Conservation (phyloP, 176 grass and related monocot genomes). For the Oryza rufipogon region DNA sequence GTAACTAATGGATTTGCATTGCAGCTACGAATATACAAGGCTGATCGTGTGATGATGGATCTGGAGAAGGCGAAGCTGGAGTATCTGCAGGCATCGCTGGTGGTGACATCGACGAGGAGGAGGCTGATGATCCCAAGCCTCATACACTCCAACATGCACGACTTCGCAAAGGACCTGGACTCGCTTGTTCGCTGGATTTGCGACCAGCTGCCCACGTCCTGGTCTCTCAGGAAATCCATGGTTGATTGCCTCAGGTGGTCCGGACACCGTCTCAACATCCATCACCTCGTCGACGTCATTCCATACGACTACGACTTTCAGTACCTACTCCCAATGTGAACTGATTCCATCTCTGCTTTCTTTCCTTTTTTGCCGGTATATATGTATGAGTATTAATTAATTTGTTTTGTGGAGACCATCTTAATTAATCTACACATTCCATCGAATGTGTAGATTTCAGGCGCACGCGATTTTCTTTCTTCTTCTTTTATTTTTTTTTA, state of each 20-base stretch:
- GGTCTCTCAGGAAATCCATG: constrained; percentile 91
- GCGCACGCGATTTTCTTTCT: no score
- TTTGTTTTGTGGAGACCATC: no score
- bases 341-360: not conserved
- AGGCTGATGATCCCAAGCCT: constrained; percentile 74
- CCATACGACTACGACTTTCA: constrained; percentile 73
- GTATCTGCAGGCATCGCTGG: constrained; percentile 85
- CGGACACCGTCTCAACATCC: constrained; percentile 14
- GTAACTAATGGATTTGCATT: not conserved
- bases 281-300: constrained; percentile 56
- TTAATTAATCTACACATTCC: no score
- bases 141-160: constrained; percentile 65
- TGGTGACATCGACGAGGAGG: constrained; percentile 63
- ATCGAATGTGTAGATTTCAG: no score
- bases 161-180: constrained; percentile 69
- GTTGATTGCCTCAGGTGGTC: constrained; percentile 53
- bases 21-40: constrained; percentile 80
- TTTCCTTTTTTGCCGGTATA: no score
- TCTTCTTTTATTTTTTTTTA: no score
- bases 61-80: constrained; percentile 88
- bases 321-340: constrained; percentile 72
- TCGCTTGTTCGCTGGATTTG: constrained; percentile 67
- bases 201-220: constrained; percentile 90
- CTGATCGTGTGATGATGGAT: constrained; percentile 56
- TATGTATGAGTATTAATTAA: no score